Conservation (phyloP, 2,329 filamentous ascomycete species). For the Didymella sp. region DNA sequence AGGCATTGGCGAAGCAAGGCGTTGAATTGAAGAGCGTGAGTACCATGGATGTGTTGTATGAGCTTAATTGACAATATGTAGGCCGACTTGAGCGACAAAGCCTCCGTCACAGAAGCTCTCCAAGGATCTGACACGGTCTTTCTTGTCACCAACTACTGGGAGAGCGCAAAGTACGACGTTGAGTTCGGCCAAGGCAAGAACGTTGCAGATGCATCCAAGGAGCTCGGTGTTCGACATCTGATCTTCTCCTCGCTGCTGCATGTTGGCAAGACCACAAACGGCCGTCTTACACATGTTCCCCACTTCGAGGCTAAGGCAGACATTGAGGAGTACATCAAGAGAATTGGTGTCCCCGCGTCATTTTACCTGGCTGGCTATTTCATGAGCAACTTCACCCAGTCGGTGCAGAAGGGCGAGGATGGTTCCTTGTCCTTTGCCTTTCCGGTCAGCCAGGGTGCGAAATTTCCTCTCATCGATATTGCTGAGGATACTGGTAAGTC, state of each 20-base stretch:
- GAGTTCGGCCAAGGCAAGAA: conserved; percentile 34
- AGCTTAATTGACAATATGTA: conserved; percentile 42
- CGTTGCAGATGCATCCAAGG: conserved; percentile 27
- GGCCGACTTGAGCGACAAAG: conserved; percentile 52
- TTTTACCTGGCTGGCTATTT: conserved; percentile 63
- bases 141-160: conserved; percentile 51
- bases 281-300: conserved; percentile 47
- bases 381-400: conserved; percentile 57
- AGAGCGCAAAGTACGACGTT: conserved; percentile 18
- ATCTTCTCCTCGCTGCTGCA: conserved; percentile 34
- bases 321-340: conserved; percentile 62
- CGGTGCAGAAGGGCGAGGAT: conserved; percentile 25
- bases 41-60: neutral
- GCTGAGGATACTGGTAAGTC: conserved; percentile 54
- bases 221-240: conserved; percentile 27
- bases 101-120: conserved; percentile 53
- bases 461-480: conserved; percentile 55
- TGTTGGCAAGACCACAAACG: conserved; percentile 31
- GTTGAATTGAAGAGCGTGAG: conserved; percentile 30
- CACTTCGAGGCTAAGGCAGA: conserved; percentile 66
- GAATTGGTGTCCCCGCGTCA: conserved; percentile 41
- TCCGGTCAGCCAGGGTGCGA: conserved; percentile 16
- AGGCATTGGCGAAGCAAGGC: conserved; percentile 26
- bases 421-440: conserved; percentile 25
- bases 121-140: conserved; percentile 58